Evolutionary conservation across 179 eudicot species (phyloP), one percentile per base, ranked within the genome.

Genomic region (Sideroxylon spinosum): DNA sequence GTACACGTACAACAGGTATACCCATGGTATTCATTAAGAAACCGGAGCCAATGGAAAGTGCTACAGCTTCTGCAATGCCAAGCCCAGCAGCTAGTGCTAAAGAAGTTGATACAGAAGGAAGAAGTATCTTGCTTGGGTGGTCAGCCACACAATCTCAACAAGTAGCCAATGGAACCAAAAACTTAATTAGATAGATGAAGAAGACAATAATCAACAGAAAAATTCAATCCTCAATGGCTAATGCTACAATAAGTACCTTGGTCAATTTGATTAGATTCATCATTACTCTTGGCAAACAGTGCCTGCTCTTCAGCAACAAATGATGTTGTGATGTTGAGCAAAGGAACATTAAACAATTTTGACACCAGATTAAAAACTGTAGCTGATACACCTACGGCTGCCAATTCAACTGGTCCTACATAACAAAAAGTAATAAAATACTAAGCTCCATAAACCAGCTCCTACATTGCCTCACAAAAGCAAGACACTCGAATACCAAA

Each of bases 301-400:
- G 97, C 94, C 84, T 91, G 93, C 86, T 93, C 96, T 86, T 95
- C 98, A 71, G 98, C 97, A 78, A 93, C 94, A 83, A 95, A 95
- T 66, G 98, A 93, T 32, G 98, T 95, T 14, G 98, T 93, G 82
- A 93, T 79, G 81, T 93, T 95, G 84, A 95, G 98, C 88, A 95
- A 80, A 73, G 98, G 98, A 63, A 93, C 92, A 82, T 95, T 95
- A 76, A 95, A 91, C 86, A 95, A 83, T 81, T 95, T 95, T 19
- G 98, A 91, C 50, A 93, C 89, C 73, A 95, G 86, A 84, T 95
- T 95, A 82, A 93, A 93, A 67, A 93, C 90, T 29, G 98, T 87
- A 49, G 84, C 87, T 61, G 98, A 95, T 76, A 95, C 91, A 67
- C 98, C 98, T 76, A 93, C 97, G 28, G 98, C 95, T 63, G 98